Evolutionary conservation across 2,329 filamentous ascomycete genomes (phyloP).

Genomic region (Diaporthe velutina): DNA sequence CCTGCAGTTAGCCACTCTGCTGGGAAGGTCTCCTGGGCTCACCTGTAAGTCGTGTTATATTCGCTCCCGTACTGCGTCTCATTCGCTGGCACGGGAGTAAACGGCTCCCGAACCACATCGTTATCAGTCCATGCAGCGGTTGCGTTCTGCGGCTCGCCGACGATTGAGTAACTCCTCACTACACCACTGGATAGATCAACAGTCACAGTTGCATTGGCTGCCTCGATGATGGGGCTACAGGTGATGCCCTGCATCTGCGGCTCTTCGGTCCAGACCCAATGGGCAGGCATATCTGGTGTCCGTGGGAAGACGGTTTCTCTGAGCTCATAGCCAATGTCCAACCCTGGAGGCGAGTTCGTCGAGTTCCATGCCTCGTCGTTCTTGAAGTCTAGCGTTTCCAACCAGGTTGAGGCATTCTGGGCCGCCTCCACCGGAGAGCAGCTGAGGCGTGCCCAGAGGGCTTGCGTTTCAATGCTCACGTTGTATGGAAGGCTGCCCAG

Average conservation of each 20-base stretch:
- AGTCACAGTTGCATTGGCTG: not conserved
- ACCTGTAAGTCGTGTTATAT: not conserved
- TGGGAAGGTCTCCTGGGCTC: not conserved
- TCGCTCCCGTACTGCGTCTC: not conserved
- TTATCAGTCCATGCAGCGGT: not conserved
- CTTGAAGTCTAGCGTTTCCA: not conserved
- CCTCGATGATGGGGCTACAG: not conserved
- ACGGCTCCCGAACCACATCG: not conserved
- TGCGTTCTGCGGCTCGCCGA: not conserved
- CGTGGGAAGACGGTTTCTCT: not conserved
- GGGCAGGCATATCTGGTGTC: not conserved
- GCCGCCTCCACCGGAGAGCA: not conserved
- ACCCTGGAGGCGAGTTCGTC: not conserved
- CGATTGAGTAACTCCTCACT: not conserved
- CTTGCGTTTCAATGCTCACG: not conserved
- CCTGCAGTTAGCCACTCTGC: not conserved
- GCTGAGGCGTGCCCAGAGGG: not conserved
- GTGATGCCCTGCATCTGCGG: not conserved
- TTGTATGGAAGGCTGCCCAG: conserved; percentile 1
- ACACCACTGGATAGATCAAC: not conserved
- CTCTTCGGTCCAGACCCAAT: not conserved
- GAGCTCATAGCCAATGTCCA: not conserved
- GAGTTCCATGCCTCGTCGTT: not conserved
- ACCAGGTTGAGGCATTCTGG: not conserved
- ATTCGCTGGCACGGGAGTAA: not conserved